Evolutionary conservation across 768 basidiomycete species (phyloP).

Genomic region (Candolleomyces eurysporus): DNA sequence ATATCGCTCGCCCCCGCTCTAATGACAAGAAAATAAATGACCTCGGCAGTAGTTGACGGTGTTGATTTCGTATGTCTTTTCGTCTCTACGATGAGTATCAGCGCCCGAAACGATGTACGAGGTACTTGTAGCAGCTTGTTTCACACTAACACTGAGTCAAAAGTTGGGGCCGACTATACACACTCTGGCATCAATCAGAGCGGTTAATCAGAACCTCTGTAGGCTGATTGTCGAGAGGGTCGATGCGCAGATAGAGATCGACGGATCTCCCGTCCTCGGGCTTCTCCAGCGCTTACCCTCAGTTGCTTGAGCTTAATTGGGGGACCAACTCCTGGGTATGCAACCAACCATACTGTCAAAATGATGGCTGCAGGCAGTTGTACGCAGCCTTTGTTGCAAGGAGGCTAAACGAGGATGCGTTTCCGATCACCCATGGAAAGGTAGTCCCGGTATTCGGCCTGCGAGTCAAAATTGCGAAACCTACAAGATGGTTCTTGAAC

Average conservation of each 20-base stretch:
- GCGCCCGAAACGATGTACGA: too few species aligned
- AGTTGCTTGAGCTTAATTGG: neutral
- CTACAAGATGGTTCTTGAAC: too few species aligned
- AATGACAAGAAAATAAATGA: neutral
- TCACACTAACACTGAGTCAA: too few species aligned
- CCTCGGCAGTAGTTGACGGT: neutral
- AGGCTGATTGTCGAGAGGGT: neutral
- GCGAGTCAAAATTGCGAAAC: too few species aligned
- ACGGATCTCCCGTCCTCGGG: neutral
- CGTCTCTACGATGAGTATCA: neutral
- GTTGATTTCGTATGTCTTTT: neutral
- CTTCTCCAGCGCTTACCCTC: neutral
- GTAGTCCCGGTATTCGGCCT: too few species aligned
- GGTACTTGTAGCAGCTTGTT: too few species aligned
- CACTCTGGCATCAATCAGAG: neutral
- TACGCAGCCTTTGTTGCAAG: too few species aligned
- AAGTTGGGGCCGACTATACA: neutral
- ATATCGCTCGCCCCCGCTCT: neutral
- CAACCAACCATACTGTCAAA: too few species aligned
- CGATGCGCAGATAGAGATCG: conserved; percentile 1
- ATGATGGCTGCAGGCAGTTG: too few species aligned
- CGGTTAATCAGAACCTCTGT: neutral
- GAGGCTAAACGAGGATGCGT: too few species aligned
- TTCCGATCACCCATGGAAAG: too few species aligned
- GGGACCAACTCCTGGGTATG: too few species aligned